Percentiles rank a stretch among this genome's conserved stretches.
Evolutionary conservation across 2,329 filamentous ascomycete genomes (phyloP).

Genomic region (Penicillium sp.): DNA sequence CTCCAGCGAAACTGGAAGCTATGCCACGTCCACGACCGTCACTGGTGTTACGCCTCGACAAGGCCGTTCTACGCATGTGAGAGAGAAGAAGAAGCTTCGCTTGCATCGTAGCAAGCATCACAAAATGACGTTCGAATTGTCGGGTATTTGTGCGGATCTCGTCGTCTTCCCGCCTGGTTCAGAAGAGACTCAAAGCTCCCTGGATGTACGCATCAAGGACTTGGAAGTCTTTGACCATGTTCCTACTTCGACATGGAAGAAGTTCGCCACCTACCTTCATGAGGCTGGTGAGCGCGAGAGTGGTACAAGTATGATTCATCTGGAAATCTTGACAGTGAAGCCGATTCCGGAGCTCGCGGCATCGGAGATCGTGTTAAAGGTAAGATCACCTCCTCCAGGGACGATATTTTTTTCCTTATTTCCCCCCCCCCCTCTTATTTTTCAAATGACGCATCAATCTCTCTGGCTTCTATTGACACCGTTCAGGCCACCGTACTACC

Average conservation of each 20-base stretch:
- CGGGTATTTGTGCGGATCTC: conserved; percentile 75
- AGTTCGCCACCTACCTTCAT: conserved; percentile 90
- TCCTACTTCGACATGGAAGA: conserved; percentile 94
- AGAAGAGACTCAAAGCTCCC: conserved; percentile 78
- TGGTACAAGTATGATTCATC: conserved; percentile 79
- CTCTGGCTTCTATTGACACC: conserved; percentile 8
- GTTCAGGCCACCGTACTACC: conserved; percentile 65
- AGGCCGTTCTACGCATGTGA: conserved; percentile 30
- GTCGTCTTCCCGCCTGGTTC: conserved; percentile 69
- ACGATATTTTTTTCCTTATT: too few species aligned
- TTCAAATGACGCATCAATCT: too few species aligned
- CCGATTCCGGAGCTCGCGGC: conserved; percentile 78
- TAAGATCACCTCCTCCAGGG: conserved; percentile 20
- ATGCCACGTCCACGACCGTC: conserved; percentile 64
- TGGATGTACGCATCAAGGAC: conserved; percentile 75
- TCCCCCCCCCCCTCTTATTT: too few species aligned
- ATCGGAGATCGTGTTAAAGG: conserved; percentile 79
- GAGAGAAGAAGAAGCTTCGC: conserved; percentile 59
- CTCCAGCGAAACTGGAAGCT: conserved; percentile 81
- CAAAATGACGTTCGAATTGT: conserved; percentile 92
- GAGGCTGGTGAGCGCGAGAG: conserved; percentile 82
- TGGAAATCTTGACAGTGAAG: conserved; percentile 82
- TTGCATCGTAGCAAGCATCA: conserved; percentile 81
- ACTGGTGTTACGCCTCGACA: conserved; percentile 35
- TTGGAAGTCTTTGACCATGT: conserved; percentile 92